These are phyloP conservation scores for Jasminum sambac DNA, from an alignment of 257 asterid species.

Conservation along the genomic window DNA sequence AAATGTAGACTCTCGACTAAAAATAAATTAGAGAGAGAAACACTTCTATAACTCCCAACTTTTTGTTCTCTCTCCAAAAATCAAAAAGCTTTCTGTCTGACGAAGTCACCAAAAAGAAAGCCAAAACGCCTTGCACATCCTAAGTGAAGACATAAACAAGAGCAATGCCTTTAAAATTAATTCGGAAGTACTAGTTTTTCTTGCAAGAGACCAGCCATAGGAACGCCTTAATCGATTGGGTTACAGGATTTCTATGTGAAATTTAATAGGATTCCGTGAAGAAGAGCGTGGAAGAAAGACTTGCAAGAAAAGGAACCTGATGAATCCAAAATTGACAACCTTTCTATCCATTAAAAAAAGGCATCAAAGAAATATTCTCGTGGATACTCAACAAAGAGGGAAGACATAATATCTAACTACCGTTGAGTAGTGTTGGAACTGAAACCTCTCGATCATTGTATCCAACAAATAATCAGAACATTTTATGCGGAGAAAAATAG, in stretches of 20 bases:
- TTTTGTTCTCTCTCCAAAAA: neutral
- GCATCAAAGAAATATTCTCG: neutral
- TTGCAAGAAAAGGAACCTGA: too few relatives aligned
- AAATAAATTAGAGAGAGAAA: neutral
- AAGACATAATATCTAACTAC: neutral
- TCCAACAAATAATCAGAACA: neutral
- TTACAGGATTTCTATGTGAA: too few relatives aligned
- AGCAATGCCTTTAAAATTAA: too few relatives aligned
- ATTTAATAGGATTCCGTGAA: too few relatives aligned
- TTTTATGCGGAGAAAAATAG: neutral
- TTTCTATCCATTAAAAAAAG: neutral
- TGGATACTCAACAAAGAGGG: neutral
- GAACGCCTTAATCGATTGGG: too few relatives aligned
- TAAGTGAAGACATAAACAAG: too few relatives aligned
- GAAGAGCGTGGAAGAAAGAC: too few relatives aligned
- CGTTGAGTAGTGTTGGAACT: neutral
- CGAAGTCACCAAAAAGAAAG: neutral
- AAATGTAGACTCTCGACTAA: neutral
- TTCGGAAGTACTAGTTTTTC: too few relatives aligned
- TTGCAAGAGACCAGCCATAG: too few relatives aligned
- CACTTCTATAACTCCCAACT: neutral
- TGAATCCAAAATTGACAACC: neutral
- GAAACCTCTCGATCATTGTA: neutral
- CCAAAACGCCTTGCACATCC: neutral
- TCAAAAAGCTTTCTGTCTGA: neutral